phyloP scores from a whole-genome alignment of 176 grass and related monocot species.

The Triticum timopheevii region DNA sequence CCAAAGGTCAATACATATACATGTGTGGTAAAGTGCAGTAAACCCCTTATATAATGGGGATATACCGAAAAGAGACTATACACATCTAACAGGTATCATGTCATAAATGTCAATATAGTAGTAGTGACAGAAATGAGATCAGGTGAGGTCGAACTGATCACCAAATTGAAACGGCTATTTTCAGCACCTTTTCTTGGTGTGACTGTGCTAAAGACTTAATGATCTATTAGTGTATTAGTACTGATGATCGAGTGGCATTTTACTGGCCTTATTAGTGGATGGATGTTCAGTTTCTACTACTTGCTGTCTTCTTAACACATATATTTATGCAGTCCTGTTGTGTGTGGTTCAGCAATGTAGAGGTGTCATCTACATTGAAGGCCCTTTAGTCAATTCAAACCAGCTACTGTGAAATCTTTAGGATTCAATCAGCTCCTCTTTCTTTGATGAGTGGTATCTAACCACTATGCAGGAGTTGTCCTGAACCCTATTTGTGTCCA shows the following conservation, averaged over 20 bases:
- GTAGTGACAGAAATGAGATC: neutral
- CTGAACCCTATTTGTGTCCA: neutral
- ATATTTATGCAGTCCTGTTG: neutral
- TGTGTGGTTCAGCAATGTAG: neutral
- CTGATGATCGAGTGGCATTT: neutral
- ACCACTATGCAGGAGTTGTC: neutral
- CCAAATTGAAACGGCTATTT: no score
- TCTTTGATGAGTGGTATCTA: neutral
- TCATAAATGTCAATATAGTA: no score
- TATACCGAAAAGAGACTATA: no score
- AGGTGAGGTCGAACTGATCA: neutral
- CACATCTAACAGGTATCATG: neutral
- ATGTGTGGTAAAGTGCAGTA: no score
- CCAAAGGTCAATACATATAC: no score
- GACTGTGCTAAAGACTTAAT: no score
- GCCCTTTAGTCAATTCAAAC: neutral
- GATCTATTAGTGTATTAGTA: no score
- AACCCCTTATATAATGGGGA: no score
- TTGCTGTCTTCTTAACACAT: neutral
- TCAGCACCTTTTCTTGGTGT: no score
- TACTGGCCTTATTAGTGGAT: neutral
- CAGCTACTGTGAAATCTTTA: neutral
- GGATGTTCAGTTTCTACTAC: neutral
- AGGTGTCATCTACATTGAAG: neutral
- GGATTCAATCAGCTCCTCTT: neutral